Conservation (phyloP, 2,329 filamentous ascomycete species). For the Claviceps maximensis region DNA sequence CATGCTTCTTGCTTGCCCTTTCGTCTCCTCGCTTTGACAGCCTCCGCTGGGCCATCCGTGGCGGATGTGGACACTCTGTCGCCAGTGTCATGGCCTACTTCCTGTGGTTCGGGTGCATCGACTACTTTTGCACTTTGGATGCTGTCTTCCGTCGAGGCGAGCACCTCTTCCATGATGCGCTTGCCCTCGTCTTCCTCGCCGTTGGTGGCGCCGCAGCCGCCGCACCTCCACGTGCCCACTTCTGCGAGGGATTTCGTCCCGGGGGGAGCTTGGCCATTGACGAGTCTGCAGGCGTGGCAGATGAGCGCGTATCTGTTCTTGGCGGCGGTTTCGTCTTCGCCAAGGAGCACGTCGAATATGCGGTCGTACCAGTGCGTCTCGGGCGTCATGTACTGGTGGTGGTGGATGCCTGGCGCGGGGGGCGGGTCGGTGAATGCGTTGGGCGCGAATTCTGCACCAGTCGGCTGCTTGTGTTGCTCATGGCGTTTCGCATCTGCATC, state of each 20-base stretch:
- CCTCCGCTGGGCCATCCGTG: background rate
- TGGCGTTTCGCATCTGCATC: background rate
- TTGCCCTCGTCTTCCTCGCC: constrained; percentile 67
- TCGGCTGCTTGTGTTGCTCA: background rate
- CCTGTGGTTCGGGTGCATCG: constrained; percentile 3
- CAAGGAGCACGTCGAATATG: constrained; percentile 79
- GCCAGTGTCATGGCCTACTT: background rate
- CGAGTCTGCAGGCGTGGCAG: constrained; percentile 67
- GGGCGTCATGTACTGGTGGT: constrained; percentile 11
- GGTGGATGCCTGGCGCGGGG: constrained; percentile 5
- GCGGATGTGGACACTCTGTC: background rate
- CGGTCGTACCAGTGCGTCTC: constrained; percentile 82
- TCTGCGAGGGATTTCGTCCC: constrained; percentile 67
- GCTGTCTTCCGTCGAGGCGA: constrained; percentile 18
- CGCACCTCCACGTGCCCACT: constrained; percentile 77
- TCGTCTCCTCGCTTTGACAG: constrained; percentile 3
- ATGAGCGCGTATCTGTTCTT: constrained; percentile 87
- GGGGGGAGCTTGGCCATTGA: constrained; percentile 91
- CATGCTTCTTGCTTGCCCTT: background rate
- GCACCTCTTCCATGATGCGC: constrained; percentile 56
- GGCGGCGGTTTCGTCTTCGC: constrained; percentile 84
- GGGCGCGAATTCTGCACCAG: constrained; percentile 53
- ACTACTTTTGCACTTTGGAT: constrained; percentile 5
- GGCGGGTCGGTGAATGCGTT: constrained; percentile 36
- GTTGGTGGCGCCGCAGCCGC: constrained; percentile 70